Conservation (phyloP, 495 filamentous ascomycete species). For the Penicillium robsamsonii region DNA sequence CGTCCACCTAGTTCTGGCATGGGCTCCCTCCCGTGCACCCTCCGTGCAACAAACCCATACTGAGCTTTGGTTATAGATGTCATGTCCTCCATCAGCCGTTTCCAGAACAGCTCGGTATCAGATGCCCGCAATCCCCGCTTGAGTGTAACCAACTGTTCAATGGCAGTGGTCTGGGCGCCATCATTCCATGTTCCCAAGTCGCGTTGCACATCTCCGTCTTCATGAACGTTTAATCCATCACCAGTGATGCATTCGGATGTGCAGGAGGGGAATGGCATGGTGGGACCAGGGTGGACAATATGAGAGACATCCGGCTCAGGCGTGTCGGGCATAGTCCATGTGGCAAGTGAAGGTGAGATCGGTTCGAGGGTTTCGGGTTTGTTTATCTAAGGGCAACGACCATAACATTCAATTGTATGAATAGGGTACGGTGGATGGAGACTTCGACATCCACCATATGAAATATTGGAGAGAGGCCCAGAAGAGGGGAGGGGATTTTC, state of each 20-base stretch:
- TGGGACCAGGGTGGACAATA: conserved; percentile 26
- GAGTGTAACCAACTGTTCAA: conserved; percentile 60
- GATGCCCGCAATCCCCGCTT: conserved; percentile 57
- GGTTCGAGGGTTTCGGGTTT: conserved; percentile 3
- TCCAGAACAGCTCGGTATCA: conserved; percentile 65
- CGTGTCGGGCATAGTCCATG: conserved; percentile 40
- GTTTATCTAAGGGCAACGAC: conserved; percentile 26
- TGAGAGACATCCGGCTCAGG: conserved; percentile 40
- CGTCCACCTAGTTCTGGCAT: conserved; percentile 37
- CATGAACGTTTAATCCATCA: conserved; percentile 34
- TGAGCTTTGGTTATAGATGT: conserved; percentile 63
- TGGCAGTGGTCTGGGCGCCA: conserved; percentile 57
- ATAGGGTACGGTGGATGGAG: conserved; percentile 7
- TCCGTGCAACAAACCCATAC: conserved; percentile 68
- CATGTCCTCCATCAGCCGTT: conserved; percentile 63
- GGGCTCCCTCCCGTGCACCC: conserved; percentile 58
- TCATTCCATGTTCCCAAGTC: conserved; percentile 48
- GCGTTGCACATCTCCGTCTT: conserved; percentile 52
- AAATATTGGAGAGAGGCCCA: not conserved
- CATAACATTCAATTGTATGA: conserved; percentile 27
- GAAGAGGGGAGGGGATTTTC: conserved; percentile 31
- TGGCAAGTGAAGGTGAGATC: conserved; percentile 13
- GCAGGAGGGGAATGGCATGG: conserved; percentile 38
- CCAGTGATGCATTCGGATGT: conserved; percentile 47
- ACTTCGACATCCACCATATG: conserved; percentile 4